These are phyloP conservation scores for Penicillium frequentans DNA, from an alignment of 2,329 filamentous ascomycete genomes.

Conservation along the genomic window DNA sequence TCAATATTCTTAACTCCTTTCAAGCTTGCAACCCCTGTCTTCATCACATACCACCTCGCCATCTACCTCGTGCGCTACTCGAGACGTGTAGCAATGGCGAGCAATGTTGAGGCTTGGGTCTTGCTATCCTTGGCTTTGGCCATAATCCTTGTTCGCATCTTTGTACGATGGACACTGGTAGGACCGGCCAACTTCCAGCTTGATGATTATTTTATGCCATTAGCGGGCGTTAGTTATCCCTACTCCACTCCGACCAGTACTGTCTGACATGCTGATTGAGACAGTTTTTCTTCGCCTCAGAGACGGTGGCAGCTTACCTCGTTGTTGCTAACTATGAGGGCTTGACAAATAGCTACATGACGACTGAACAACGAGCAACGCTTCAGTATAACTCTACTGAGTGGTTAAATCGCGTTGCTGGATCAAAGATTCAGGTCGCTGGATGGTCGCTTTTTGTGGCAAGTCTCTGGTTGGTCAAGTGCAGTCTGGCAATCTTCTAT, in stretches of 20 bases:
- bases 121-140: conserved; percentile 39
- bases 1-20: neutral
- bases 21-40: conserved; percentile 25
- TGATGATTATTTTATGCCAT: conserved; percentile 23
- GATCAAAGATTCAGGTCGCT: conserved; percentile 53
- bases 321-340: conserved; percentile 50
- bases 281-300: conserved; percentile 49
- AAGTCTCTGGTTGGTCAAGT: conserved; percentile 55
- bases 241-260: neutral
- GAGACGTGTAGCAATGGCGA: conserved; percentile 6
- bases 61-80: conserved; percentile 2
- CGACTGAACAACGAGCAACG: conserved; percentile 46
- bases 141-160: conserved; percentile 11
- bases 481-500: conserved; percentile 57
- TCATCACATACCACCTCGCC: neutral
- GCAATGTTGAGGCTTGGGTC: conserved; percentile 44
- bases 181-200: conserved; percentile 16
- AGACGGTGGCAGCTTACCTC: conserved; percentile 50
- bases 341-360: conserved; percentile 59
- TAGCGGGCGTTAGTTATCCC: conserved; percentile 15
- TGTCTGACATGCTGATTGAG: neutral
- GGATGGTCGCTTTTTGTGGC: conserved; percentile 56
- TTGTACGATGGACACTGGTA: conserved; percentile 20
- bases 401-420: conserved; percentile 48
- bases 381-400: conserved; percentile 48